phyloP scores from a whole-genome alignment of 2,329 filamentous ascomycete species.

The Xylariaceae sp. region DNA sequence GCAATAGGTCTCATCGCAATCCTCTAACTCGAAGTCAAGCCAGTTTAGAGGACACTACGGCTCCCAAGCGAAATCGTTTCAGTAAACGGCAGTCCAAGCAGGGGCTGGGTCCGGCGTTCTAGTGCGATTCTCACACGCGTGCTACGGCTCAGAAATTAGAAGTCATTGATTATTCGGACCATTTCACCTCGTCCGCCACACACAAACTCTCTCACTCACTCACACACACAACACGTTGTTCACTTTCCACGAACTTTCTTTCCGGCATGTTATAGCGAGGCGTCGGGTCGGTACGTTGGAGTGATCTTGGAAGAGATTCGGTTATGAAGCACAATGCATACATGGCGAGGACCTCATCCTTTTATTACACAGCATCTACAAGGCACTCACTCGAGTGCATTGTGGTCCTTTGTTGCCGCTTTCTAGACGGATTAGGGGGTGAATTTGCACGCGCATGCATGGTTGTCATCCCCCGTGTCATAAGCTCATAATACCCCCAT shows the following conservation, averaged over 20 bases:
- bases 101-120: slow-evolving; percentile 86
- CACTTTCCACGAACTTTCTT: slow-evolving; percentile 22
- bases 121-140: slow-evolving; percentile 19
- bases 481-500: slow-evolving; percentile 10
- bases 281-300: slow-evolving; percentile 31
- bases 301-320: slow-evolving; percentile 26
- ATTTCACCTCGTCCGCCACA: neutral
- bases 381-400: slow-evolving; percentile 15
- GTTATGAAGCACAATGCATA: slow-evolving; percentile 29
- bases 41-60: slow-evolving; percentile 45
- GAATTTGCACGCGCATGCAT: slow-evolving; percentile 13
- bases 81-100: slow-evolving; percentile 93
- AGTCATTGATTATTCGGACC: slow-evolving; percentile 10
- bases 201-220: too few species aligned
- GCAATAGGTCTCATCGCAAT: slow-evolving; percentile 50
- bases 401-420: slow-evolving; percentile 17
- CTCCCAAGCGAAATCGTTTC: slow-evolving; percentile 61
- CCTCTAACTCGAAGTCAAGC: slow-evolving; percentile 56
- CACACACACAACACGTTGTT: slow-evolving; percentile 16
- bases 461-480: slow-evolving; percentile 13
- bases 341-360: slow-evolving; percentile 20
- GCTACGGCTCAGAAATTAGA: slow-evolving; percentile 15
- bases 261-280: slow-evolving; percentile 33
- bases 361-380: slow-evolving; percentile 15
- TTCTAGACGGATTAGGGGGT: slow-evolving; percentile 28